Percentiles rank a stretch among this genome's conserved stretches.
phyloP scores from a whole-genome alignment of 164 flowering plant species.

The Aristolochia californica region DNA sequence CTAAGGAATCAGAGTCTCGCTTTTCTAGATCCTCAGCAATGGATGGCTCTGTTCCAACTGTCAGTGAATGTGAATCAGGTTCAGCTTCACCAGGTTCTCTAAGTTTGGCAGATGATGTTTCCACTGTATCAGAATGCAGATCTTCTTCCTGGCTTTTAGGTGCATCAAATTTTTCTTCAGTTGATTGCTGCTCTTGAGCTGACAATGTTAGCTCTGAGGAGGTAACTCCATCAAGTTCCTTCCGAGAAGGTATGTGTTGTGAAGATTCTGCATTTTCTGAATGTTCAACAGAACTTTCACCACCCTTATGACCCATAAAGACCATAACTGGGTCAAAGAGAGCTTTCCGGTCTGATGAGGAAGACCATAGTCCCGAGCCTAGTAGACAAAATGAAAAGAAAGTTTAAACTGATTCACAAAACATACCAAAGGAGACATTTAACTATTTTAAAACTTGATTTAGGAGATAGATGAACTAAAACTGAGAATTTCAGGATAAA shows the following conservation, averaged over 20 bases:
- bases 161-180: slow-evolving; percentile 29
- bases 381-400: slow-evolving; percentile 3
- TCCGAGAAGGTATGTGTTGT: slow-evolving; percentile 12
- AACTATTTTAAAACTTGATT: no score
- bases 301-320: slow-evolving; percentile 70
- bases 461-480: no score
- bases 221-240: slow-evolving; percentile 19
- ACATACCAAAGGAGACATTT: no score
- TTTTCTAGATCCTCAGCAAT: slow-evolving; percentile 17
- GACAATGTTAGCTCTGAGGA: slow-evolving; percentile 14
- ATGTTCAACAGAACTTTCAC: slow-evolving; percentile 31
- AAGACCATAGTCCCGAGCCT: slow-evolving; percentile 71
- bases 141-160: slow-evolving; percentile 15
- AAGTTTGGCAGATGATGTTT: slow-evolving; percentile 5
- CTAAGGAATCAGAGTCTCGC: slow-evolving; percentile 12
- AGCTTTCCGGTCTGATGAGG: no score
- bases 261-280: slow-evolving; percentile 22
- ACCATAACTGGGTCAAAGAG: no score
- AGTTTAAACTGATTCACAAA: neutral
- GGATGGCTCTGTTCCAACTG: slow-evolving; percentile 20
- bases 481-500: no score
- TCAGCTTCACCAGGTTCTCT: slow-evolving; percentile 19
- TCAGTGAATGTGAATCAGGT: neutral
- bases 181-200: slow-evolving; percentile 16
- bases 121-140: slow-evolving; percentile 15